phyloP scores from a whole-genome alignment of 352 stramenopile genomes.

The Phytophthora palmivora region DNA sequence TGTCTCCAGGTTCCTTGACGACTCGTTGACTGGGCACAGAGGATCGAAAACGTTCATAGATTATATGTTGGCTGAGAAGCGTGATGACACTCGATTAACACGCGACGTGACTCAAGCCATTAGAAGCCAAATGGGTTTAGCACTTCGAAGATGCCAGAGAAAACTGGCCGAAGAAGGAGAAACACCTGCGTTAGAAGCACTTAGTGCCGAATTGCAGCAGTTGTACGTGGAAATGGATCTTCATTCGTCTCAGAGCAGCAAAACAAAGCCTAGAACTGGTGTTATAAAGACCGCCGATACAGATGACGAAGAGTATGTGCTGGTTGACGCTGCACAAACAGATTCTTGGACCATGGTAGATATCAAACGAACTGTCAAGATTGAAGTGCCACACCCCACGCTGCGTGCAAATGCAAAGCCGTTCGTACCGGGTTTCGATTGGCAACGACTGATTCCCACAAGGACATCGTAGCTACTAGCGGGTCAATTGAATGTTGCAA shows the following conservation, averaged over 20 bases:
- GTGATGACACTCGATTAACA: conserved; percentile 33
- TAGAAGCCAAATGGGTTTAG: conserved; percentile 39
- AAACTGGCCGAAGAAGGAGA: conserved; percentile 35
- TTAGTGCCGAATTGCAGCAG: conserved; percentile 41
- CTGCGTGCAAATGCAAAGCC: conserved; percentile 26
- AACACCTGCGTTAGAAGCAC: conserved; percentile 26
- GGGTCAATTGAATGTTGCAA: background rate
- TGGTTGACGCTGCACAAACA: conserved; percentile 15
- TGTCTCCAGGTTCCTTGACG: conserved; percentile 50
- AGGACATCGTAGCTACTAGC: background rate
- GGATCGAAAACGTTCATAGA: conserved; percentile 33
- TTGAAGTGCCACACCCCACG: conserved; percentile 2
- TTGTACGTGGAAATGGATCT: conserved; percentile 52
- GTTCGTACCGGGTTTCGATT: conserved; percentile 21
- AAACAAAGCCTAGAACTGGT: conserved; percentile 6
- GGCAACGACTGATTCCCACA: background rate
- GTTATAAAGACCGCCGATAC: background rate
- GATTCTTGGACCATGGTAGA: conserved; percentile 27
- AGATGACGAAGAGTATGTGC: conserved; percentile 24
- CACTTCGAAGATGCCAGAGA: conserved; percentile 38
- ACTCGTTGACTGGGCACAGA: conserved; percentile 44
- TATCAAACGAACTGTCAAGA: conserved; percentile 11
- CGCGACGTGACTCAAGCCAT: conserved; percentile 38
- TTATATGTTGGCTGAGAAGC: conserved; percentile 39
- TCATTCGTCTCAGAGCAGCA: conserved; percentile 1